Evolutionary conservation across 2,329 filamentous ascomycete species (phyloP), one percentile per base, ranked within the genome.

Genomic region (Zasmidium cellare): DNA sequence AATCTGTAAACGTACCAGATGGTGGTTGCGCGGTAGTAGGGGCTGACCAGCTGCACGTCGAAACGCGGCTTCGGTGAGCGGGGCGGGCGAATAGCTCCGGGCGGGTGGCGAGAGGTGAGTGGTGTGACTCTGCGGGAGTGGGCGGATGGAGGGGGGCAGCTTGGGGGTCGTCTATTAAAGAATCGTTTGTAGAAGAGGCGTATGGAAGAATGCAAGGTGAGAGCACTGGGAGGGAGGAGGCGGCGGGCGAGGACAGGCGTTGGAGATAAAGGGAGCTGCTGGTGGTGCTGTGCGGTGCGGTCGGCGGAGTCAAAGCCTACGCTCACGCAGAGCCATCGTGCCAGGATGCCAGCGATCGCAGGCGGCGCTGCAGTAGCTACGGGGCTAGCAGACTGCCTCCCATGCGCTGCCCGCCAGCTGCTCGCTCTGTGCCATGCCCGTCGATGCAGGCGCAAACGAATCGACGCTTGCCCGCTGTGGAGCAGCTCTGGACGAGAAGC

Each of bases 111-210:
- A 41, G 25, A n/a, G 5, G 35, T 14, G 35, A n/a, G 35, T 41
- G 35, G 35, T 41, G 35, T 41, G 35, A 41, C n/a, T 14, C 16
- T 9, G n/a, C 35, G 35, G 35, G 35, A 41, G 35, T 41, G 12
- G 35, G 16, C 35, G 35, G 35, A 41, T 31, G 28, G 28, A 41
- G 11, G n/a, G 6, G 35, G 12, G 16, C 35, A 41, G 35, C 7
- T 6, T 41, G 12, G 35, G 7, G 35, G 35, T 65, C 67, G 66
- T 69, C 66, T 69, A 67, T 67, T 70, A 68, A 69, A 65, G 35
- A 18, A 46, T 18, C 11, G 14, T 41, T 16, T 35, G 16, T 18
- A 19, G 12, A 18, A 18, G 35, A 52, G 41, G n/a, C 2, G 16
- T 20, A 23, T 14, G 44, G 50, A 25, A 35, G 16, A 25, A 14